These are phyloP conservation scores for Jatropha curcas DNA, from an alignment of 345 rosid species.

Conservation along the genomic window DNA sequence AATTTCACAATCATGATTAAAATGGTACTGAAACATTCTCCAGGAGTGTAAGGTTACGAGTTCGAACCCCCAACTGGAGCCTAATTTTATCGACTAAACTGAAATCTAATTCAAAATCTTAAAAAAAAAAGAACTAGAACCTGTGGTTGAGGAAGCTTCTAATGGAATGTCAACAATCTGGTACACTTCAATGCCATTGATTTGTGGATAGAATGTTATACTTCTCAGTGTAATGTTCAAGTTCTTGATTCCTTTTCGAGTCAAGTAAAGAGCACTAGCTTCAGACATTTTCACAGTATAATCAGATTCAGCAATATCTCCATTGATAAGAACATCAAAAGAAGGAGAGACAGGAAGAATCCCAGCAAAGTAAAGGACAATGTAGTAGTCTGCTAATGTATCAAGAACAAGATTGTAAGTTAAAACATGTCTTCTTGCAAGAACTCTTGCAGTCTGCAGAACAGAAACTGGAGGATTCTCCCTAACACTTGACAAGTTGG, in stretches of 20 bases:
- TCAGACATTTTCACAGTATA: slow-evolving; percentile 53
- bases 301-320: slow-evolving; percentile 45
- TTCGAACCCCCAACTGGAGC: no score
- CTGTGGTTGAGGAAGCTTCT: slow-evolving; percentile 88
- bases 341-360: slow-evolving; percentile 74
- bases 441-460: slow-evolving; percentile 75
- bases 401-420: slow-evolving; percentile 57
- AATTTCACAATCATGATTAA: slow-evolving; percentile 14
- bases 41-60: no score
- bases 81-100: no score
- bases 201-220: slow-evolving; percentile 57
- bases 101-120: no score
- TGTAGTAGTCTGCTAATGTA: slow-evolving; percentile 53
- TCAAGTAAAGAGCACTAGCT: slow-evolving; percentile 51
- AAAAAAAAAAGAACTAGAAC: slow-evolving; percentile 29
- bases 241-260: slow-evolving; percentile 37
- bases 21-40: neutral
- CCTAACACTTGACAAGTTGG: slow-evolving; percentile 37
- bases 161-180: slow-evolving; percentile 60
- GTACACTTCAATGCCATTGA: slow-evolving; percentile 75
- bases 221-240: slow-evolving; percentile 66
- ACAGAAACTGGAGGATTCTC: slow-evolving; percentile 70
- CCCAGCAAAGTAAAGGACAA: slow-evolving; percentile 78
- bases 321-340: slow-evolving; percentile 61
- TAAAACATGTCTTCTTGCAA: slow-evolving; percentile 51